Evolutionary conservation across 306 rosid species (phyloP).

Genomic region (Trichosanthes cucumerina): DNA sequence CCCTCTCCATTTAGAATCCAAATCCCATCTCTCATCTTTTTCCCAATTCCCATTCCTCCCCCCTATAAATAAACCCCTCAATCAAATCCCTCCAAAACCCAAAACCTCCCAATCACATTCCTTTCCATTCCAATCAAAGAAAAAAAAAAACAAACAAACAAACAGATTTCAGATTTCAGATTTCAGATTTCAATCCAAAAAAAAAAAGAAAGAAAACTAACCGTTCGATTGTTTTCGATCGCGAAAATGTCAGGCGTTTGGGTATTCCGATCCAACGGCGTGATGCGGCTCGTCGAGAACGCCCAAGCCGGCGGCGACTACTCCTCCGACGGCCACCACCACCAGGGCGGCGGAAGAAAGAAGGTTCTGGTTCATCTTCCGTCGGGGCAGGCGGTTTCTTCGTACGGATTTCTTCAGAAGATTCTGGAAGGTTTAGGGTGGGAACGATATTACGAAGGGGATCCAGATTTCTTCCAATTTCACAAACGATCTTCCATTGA

Average conservation of each 20-base stretch:
- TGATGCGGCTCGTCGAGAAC: slow-evolving; percentile 52
- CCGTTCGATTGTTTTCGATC: neutral
- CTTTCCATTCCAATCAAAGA: neutral
- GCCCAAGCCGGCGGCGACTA: slow-evolving; percentile 37
- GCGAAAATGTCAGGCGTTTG: slow-evolving; percentile 72
- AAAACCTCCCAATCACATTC: neutral
- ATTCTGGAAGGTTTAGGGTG: slow-evolving; percentile 65
- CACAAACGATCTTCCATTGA: slow-evolving; percentile 81
- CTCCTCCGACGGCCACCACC: neutral
- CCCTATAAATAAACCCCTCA: neutral
- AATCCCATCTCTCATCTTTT: neutral
- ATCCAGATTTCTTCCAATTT: slow-evolving; percentile 69
- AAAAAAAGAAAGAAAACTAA: neutral
- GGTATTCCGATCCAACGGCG: slow-evolving; percentile 63
- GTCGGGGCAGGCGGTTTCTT: slow-evolving; percentile 41
- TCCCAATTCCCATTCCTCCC: neutral
- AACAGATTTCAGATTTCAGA: neutral
- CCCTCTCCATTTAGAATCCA: no score
- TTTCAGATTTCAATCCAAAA: neutral
- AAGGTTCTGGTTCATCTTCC: slow-evolving; percentile 70
- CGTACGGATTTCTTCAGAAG: slow-evolving; percentile 55
- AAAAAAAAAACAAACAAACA: neutral
- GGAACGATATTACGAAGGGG: slow-evolving; percentile 90
- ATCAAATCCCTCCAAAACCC: neutral
- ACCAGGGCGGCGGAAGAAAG: slow-evolving; percentile 11